Conservation (phyloP, 2,329 filamentous ascomycete species). For the Neofusicoccum laricinum region DNA sequence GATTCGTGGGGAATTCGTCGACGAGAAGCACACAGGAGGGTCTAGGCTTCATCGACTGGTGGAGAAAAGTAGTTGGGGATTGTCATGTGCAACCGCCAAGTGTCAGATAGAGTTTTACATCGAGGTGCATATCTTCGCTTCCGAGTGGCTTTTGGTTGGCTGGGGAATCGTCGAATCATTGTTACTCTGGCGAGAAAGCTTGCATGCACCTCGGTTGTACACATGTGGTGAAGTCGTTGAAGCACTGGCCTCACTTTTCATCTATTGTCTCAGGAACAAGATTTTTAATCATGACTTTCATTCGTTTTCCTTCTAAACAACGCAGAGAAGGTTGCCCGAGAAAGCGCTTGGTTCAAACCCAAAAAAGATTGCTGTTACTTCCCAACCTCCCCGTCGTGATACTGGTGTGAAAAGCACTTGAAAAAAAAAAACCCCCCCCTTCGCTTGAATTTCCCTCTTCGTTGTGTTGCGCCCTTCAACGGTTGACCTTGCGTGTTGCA, state of each 20-base stretch:
- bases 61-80: neutral
- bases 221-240: no score
- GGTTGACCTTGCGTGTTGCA: neutral
- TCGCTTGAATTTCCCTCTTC: neutral
- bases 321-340: neutral
- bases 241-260: no score
- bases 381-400: neutral
- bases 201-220: neutral
- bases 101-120: neutral
- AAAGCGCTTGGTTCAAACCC: neutral
- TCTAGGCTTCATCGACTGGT: neutral
- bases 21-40: no score
- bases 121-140: no score
- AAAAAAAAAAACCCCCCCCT: no score
- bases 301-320: neutral
- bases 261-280: no score
- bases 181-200: neutral
- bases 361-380: neutral
- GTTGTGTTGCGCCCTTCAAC: neutral
- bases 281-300: conserved; percentile 6
- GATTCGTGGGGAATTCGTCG: no score
- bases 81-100: neutral
- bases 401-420: neutral
- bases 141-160: neutral
- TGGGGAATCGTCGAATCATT: neutral